Evolutionary conservation across 257 asterid genomes (phyloP).

Genomic region (Lycium ferocissimum): DNA sequence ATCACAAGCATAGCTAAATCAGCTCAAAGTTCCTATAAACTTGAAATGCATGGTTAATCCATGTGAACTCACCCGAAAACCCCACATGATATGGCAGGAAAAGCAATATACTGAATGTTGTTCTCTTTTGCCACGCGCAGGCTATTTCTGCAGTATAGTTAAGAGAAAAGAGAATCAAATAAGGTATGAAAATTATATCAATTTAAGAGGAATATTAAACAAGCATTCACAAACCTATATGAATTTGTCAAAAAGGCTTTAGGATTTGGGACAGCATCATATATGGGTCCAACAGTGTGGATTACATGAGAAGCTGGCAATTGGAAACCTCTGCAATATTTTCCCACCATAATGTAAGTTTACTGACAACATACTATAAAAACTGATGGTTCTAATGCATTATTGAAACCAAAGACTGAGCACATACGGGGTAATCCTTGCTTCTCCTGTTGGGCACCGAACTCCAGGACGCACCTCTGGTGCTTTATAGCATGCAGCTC

Average conservation of each 20-base stretch:
- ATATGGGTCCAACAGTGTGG: slow-evolving; percentile 96
- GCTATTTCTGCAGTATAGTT: slow-evolving; percentile 71
- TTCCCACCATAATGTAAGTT: slow-evolving; percentile 27
- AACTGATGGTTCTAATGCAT: background rate
- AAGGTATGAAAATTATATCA: slow-evolving; percentile 24
- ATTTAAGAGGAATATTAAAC: background rate
- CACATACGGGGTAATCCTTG: slow-evolving; percentile 87
- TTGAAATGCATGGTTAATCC: slow-evolving; percentile 20
- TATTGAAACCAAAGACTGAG: background rate
- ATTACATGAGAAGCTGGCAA: slow-evolving; percentile 95
- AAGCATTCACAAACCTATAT: slow-evolving; percentile 59
- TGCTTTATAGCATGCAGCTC: slow-evolving; percentile 75
- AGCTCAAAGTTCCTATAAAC: background rate
- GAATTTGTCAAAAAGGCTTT: slow-evolving; percentile 73
- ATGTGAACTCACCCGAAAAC: slow-evolving; percentile 60
- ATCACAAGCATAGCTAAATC: background rate
- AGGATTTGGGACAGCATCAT: slow-evolving; percentile 61
- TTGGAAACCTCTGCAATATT: slow-evolving; percentile 70
- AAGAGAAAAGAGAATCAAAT: slow-evolving; percentile 19
- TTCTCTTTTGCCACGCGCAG: slow-evolving; percentile 73
- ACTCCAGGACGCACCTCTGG: slow-evolving; percentile 84
- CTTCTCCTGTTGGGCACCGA: slow-evolving; percentile 99
- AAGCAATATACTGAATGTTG: slow-evolving; percentile 80
- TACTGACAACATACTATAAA: background rate
- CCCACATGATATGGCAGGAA: slow-evolving; percentile 95